Conservation (phyloP, 2,329 filamentous ascomycete species). For the Paradendryphiella salina region DNA sequence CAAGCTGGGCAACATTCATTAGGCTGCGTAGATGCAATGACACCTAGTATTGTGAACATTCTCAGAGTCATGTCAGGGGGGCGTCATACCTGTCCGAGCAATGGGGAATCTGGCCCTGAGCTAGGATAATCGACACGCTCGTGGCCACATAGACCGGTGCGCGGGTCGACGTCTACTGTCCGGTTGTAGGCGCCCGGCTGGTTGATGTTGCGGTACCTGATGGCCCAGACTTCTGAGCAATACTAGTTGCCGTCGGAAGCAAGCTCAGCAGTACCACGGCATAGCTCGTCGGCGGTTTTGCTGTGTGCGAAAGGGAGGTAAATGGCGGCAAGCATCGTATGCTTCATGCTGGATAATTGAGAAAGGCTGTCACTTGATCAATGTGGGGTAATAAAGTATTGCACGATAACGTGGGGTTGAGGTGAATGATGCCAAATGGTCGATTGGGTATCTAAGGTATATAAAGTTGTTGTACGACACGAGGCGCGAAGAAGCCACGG, state of each 20-base stretch:
- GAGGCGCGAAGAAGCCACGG: not conserved
- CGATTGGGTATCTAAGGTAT: not conserved
- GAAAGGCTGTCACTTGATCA: slow-evolving; percentile 7
- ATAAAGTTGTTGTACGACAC: not conserved
- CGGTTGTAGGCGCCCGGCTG: slow-evolving; percentile 65
- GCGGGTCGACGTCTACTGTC: slow-evolving; percentile 62
- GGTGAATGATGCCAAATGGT: not conserved
- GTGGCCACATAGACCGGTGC: slow-evolving; percentile 60
- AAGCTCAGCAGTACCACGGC: slow-evolving; percentile 36
- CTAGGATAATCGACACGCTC: slow-evolving; percentile 60
- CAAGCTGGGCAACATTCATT: slow-evolving; percentile 66
- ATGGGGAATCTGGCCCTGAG: slow-evolving; percentile 64
- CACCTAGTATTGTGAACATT: slow-evolving; percentile 55
- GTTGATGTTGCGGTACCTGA: slow-evolving; percentile 68
- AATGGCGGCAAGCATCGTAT: slow-evolving; percentile 19
- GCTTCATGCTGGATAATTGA: slow-evolving; percentile 26
- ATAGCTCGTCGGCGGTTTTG: slow-evolving; percentile 40
- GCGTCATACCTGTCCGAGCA: slow-evolving; percentile 66
- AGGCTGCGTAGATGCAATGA: slow-evolving; percentile 75
- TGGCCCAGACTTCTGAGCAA: slow-evolving; percentile 65
- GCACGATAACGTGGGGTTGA: not conserved
- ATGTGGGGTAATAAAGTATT: slow-evolving; percentile 5
- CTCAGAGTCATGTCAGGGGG: not conserved
- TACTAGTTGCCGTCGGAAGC: slow-evolving; percentile 63
- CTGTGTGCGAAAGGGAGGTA: slow-evolving; percentile 20